Percentiles rank a stretch among this genome's conserved stretches.
Conservation (phyloP, 1,139 yeast species). For the Torulaspora pretoriensis region DNA sequence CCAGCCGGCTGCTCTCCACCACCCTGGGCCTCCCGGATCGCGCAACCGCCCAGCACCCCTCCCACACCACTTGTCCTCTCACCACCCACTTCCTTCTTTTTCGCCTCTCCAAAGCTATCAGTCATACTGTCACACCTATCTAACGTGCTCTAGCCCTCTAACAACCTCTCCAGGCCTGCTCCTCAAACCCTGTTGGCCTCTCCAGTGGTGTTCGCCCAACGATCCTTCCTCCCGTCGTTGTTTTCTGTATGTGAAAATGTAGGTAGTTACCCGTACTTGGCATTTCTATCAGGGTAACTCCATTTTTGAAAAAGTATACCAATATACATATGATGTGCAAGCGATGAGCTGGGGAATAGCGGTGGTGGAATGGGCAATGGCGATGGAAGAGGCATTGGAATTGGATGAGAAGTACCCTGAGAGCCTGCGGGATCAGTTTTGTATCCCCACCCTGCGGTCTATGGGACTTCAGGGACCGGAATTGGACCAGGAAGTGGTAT, state of each 20-base stretch:
- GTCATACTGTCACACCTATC: not conserved
- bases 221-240: constrained; percentile 1
- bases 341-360: not conserved
- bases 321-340: not conserved
- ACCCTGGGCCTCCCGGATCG: constrained; percentile 17
- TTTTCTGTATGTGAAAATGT: not conserved
- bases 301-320: not conserved
- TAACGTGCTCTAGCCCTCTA: not conserved
- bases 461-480: constrained; percentile 42
- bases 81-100: not conserved
- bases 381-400: constrained; percentile 13
- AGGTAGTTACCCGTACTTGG: not conserved
- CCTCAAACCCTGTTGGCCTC: not conserved
- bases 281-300: not conserved
- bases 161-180: not conserved
- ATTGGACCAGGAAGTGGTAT: constrained; percentile 35
- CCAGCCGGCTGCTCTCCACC: constrained; percentile 17
- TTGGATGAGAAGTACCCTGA: constrained; percentile 36
- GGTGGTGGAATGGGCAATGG: not conserved
- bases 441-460: constrained; percentile 55
- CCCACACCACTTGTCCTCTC: not conserved
- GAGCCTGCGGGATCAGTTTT: constrained; percentile 44
- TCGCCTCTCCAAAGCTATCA: constrained; percentile 3
- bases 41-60: constrained; percentile 6
- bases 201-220: not conserved